Evolutionary conservation across 2,329 filamentous ascomycete genomes (phyloP), one percentile per base, ranked within the genome.

Genomic region (Beauveria sp.): DNA sequence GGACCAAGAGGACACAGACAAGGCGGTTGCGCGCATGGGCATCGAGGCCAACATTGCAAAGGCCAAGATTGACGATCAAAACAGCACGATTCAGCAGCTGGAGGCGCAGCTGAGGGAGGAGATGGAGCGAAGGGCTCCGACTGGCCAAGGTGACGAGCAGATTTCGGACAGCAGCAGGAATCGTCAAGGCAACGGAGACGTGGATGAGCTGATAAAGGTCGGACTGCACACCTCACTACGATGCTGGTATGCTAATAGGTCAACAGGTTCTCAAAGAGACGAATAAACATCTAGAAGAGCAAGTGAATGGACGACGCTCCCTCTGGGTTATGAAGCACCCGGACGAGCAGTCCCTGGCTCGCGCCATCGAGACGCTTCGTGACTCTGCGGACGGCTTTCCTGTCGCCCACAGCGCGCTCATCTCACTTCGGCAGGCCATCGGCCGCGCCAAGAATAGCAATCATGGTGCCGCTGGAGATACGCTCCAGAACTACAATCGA

Each of bases 1-100:
- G 9, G 74, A 76, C 61, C 70, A 73, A 45, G 71, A 76, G 63
- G 74, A 76, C 16, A 74, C 72, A 1, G 72, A 75, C 61, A 73
- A 73, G 67, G 71, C 73, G 8, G 71, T 75, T 48, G 71, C 74
- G 1, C 67, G 74, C 16, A 73, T 76, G 72, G 73, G 73, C 58
- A 71, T 76, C 61, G 74, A 75, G 57, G 70, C 71, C 16, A 76
- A 74, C 49, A 66, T 76, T 14, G 66, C 69, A 49, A 73, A 74
- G 63, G 74, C 73, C 3, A 65, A 67, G 22, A 67, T 67, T 2
- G 73, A 76, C 20, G 71, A 74, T 8, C 72, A 74, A 58, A 62
- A 66, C 8, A 70, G 73, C 28, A 69, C 65, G 18, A 67, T 77
- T 43, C 67, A 67, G 56, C 68, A 70, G 45, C 69, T 76, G 1